These are phyloP conservation scores for Polyporus tsugae DNA, from an alignment of 1,284 basidiomycete genomes.

Conservation along the genomic window DNA sequence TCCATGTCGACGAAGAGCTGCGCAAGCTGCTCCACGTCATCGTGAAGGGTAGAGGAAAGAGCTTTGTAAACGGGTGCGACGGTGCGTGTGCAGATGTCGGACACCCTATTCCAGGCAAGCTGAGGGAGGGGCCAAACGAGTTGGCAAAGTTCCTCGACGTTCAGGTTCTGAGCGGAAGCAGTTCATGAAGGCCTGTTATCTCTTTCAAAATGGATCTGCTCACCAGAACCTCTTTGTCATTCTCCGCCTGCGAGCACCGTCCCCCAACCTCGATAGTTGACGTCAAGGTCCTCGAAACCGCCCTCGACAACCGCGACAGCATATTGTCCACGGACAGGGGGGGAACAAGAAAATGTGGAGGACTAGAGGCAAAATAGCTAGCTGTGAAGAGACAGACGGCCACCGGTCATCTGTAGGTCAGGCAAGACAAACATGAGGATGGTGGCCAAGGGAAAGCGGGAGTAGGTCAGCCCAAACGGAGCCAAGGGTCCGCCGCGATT, in stretches of 20 bases:
- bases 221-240: slow-evolving; percentile 25
- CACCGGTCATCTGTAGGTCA: slow-evolving; percentile 29
- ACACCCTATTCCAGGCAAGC: slow-evolving; percentile 39
- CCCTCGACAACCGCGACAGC: slow-evolving; percentile 28
- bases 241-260: slow-evolving; percentile 17
- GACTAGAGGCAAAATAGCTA: slow-evolving; percentile 16
- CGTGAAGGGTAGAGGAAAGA: slow-evolving; percentile 34
- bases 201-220: not conserved
- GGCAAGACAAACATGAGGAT: slow-evolving; percentile 29
- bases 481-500: slow-evolving; percentile 12
- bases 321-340: slow-evolving; percentile 10
- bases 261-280: slow-evolving; percentile 26
- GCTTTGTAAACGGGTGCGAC: slow-evolving; percentile 39
- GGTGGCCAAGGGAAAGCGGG: slow-evolving; percentile 23
- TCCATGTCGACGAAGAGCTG: slow-evolving; percentile 40
- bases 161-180: slow-evolving; percentile 32
- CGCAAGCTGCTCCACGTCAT: slow-evolving; percentile 42
- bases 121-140: slow-evolving; percentile 36
- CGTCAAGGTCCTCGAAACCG: slow-evolving; percentile 27
- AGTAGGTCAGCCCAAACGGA: slow-evolving; percentile 8
- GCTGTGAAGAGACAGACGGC: slow-evolving; percentile 22
- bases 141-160: slow-evolving; percentile 38
- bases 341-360: not conserved
- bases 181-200: not conserved
- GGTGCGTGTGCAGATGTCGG: slow-evolving; percentile 39